Conservation (phyloP, 768 basidiomycete genomes). For the Mycena rebaudengoi region DNA sequence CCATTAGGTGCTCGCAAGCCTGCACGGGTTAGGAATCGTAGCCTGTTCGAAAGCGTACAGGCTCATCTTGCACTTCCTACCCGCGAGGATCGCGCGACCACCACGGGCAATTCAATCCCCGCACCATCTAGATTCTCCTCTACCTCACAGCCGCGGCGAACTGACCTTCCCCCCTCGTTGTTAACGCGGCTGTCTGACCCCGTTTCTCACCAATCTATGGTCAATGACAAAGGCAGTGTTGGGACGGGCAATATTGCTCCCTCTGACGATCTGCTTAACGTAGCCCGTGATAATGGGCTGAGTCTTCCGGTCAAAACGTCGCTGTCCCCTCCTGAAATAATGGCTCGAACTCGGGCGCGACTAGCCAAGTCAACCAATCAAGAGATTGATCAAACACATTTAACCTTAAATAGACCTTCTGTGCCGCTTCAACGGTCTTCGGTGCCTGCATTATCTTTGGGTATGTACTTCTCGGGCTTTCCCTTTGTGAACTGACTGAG, state of each 20-base stretch:
- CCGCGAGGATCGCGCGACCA: constrained; percentile 7
- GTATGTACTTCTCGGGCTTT: background rate
- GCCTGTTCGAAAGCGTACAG: constrained; percentile 25
- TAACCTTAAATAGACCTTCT: background rate
- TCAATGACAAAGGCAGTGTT: background rate
- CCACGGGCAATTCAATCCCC: background rate
- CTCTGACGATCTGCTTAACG: too few species aligned
- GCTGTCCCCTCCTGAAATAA: constrained; percentile 33
- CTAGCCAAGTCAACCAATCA: constrained; percentile 14
- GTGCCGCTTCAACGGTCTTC: background rate
- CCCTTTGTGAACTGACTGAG: too few species aligned
- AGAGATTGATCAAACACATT: background rate
- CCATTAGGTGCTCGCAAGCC: constrained; percentile 2
- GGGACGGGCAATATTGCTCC: too few species aligned
- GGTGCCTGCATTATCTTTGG: constrained; percentile 7
- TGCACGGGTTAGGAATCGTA: constrained; percentile 16
- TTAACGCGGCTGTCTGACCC: constrained; percentile 38
- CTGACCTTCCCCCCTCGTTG: constrained; percentile 25
- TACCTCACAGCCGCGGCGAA: background rate
- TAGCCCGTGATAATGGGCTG: too few species aligned
- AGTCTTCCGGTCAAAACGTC: background rate
- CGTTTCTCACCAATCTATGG: background rate
- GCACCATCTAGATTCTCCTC: background rate
- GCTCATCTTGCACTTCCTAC: constrained; percentile 21
- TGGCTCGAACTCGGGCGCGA: constrained; percentile 39